Evolutionary conservation across 2,329 filamentous ascomycete genomes (phyloP), one percentile per base, ranked within the genome.

Genomic region (Botrytis byssoidea): DNA sequence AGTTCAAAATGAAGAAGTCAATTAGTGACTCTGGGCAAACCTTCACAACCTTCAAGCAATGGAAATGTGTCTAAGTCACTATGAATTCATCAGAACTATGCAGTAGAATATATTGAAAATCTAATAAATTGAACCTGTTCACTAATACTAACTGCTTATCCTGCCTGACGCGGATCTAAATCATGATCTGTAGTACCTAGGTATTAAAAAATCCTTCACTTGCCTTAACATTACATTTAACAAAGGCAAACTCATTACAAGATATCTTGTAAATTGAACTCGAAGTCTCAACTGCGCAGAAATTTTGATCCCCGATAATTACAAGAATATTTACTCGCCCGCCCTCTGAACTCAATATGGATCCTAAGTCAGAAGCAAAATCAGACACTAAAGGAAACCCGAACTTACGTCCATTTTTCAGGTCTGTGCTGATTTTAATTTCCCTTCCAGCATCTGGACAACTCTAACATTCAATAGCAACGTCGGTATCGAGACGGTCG

Each of bases 361-460:
- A 51, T 22, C 22, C 9, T 5, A 51, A 22, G 5, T 10, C 46
- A 0, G 20, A 46, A 14, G 40, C 3, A 42, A 42, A 16, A 42
- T 42, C 14, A 42, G 12, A 14, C 40, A 14, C 40, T 14, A 12
- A 42, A 42, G 14, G 7, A 12, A 25, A 9, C 12, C 22, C 9
- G 25, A 51, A 51, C 4, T 25, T 9, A 25, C 22, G 5, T 51
- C 22, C 48, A 51, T 51, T n/a, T 51, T 22, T 51, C 48, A 51
- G 22, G 22, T 51, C 0, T 12, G 48, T 51, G 22, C 12, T n/a
- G 12, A 14, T 51, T n/a, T 1, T 6, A n/a, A n/a, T n/a, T n/a
- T 1, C 4, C 10, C n/a, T 9, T n/a, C 4, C 4, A n/a, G 22
- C 4, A 0, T 51, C 14, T 51, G 48, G 6, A 51, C 4, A 9